A percentile compares a stretch with the other conserved stretches of the same genome.
Evolutionary conservation across 768 basidiomycete genomes (phyloP).

Genomic region (Rhodotorula sphaerocarpa): DNA sequence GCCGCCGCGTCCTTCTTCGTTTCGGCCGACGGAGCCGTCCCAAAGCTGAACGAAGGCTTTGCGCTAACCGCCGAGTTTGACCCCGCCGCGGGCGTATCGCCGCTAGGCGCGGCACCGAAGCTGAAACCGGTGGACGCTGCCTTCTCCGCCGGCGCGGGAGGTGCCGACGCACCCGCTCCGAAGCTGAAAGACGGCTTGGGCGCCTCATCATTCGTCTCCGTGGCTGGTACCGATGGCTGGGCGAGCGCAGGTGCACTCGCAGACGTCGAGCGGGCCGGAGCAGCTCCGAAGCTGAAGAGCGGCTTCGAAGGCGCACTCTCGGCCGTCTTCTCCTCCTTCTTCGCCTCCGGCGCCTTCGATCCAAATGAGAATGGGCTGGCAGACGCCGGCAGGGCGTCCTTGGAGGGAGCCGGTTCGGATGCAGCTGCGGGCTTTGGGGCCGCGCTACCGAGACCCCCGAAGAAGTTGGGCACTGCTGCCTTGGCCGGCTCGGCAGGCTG

Average conservation of each 20-base stretch:
- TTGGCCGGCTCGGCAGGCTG: too few species aligned
- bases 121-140: too few species aligned
- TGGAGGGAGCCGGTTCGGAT: not conserved
- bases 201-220: too few species aligned
- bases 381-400: not conserved
- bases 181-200: conserved; percentile 1
- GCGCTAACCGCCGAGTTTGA: too few species aligned
- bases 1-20: not conserved
- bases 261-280: not conserved
- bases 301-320: not conserved
- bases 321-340: not conserved
- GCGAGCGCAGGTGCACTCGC: too few species aligned
- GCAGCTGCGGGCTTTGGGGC: not conserved
- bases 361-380: conserved; percentile 4
- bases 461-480: not conserved
- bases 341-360: not conserved
- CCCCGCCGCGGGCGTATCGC: too few species aligned
- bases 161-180: too few species aligned
- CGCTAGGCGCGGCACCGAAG: too few species aligned
- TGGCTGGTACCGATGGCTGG: not conserved
- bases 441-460: not conserved
- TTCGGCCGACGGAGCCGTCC: not conserved
- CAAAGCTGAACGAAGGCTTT: not conserved
- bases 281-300: not conserved
- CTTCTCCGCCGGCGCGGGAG: too few species aligned